Evolutionary conservation across 768 basidiomycete genomes (phyloP).

Genomic region (Boletus pseudopeckii): DNA sequence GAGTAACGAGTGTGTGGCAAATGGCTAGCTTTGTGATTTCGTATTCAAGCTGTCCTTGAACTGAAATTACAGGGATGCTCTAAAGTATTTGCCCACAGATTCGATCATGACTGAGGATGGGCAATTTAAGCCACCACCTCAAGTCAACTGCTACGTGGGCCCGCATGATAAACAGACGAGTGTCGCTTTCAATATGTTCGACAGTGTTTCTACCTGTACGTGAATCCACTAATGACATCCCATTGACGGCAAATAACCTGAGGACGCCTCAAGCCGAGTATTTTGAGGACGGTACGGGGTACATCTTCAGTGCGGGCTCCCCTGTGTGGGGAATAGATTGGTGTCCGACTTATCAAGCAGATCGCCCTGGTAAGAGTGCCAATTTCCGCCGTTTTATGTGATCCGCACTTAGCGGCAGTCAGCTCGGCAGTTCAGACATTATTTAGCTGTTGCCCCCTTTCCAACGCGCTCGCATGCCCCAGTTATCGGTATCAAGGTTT

Average conservation of each 20-base stretch:
- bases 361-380: slow-evolving; percentile 45
- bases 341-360: slow-evolving; percentile 75
- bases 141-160: slow-evolving; percentile 65
- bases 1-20: slow-evolving; percentile 43
- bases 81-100: slow-evolving; percentile 58
- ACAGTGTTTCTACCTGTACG: slow-evolving; percentile 58
- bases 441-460: slow-evolving; percentile 79
- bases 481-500: slow-evolving; percentile 56
- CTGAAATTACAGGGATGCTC: slow-evolving; percentile 45
- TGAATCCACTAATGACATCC: slow-evolving; percentile 32
- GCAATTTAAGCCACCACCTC: slow-evolving; percentile 47
- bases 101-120: slow-evolving; percentile 48
- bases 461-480: slow-evolving; percentile 64
- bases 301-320: slow-evolving; percentile 83
- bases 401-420: neutral
- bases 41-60: slow-evolving; percentile 4
- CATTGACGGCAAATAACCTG: neutral
- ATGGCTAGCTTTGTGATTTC: neutral
- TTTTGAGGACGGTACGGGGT: slow-evolving; percentile 54
- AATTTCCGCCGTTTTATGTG: neutral
- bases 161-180: slow-evolving; percentile 51
- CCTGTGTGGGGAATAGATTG: slow-evolving; percentile 92
- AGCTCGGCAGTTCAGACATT: slow-evolving; percentile 65
- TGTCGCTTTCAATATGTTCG: slow-evolving; percentile 51
- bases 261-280: slow-evolving; percentile 48